phyloP scores from a whole-genome alignment of 179 eudicot species.

The Pouteria campechiana region DNA sequence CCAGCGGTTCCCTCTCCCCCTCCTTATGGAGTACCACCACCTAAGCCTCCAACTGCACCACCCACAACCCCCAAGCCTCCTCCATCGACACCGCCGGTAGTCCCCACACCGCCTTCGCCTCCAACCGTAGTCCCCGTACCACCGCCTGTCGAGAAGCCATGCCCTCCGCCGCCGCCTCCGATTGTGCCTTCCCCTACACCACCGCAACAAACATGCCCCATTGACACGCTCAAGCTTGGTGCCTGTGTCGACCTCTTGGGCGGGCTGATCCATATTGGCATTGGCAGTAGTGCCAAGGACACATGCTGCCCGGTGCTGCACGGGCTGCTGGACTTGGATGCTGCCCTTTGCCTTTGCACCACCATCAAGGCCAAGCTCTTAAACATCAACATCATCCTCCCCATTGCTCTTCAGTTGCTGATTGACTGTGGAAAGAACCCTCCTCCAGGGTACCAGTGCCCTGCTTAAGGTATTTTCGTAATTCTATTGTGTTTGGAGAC shows the following conservation, averaged over 20 bases:
- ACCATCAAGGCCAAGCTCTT: conserved; percentile 50
- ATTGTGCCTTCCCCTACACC: conserved; percentile 8
- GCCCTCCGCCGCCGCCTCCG: conserved; percentile 12
- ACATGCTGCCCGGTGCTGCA: conserved; percentile 57
- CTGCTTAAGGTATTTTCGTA: no score
- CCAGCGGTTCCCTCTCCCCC: conserved; percentile 5
- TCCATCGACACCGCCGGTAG: background rate
- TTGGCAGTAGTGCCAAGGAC: conserved; percentile 42
- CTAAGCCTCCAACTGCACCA: conserved; percentile 3
- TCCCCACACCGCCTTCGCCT: no score
- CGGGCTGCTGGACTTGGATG: conserved; percentile 56
- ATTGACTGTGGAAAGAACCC: conserved; percentile 30
- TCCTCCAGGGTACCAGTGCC: conserved; percentile 29
- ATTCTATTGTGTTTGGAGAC: no score
- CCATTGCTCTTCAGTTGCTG: conserved; percentile 32
- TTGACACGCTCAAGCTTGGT: conserved; percentile 48
- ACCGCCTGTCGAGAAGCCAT: no score
- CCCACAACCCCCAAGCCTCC: conserved; percentile 1
- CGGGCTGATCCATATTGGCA: conserved; percentile 57
- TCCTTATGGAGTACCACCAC: conserved; percentile 1
- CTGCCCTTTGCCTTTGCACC: conserved; percentile 71
- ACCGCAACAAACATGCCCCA: conserved; percentile 49
- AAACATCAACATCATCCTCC: conserved; percentile 22
- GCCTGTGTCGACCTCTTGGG: conserved; percentile 69
- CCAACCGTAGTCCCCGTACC: background rate